Evolutionary conservation across 1,139 yeast species (phyloP).

Genomic region (Nakaseomyces glabratus): DNA sequence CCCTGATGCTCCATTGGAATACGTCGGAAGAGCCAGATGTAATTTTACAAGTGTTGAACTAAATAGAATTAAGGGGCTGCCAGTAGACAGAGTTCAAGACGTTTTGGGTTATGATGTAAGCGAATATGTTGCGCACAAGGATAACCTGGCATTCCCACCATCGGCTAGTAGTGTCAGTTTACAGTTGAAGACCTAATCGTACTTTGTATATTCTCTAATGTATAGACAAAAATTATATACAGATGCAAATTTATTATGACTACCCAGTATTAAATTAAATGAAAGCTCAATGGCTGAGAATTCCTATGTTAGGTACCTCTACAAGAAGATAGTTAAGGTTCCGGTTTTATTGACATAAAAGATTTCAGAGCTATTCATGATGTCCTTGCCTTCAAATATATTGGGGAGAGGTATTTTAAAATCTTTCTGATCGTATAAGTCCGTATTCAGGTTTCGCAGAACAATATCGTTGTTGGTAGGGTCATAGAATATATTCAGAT

Average conservation of each 20-base stretch:
- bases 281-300: no score
- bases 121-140: slow-evolving; percentile 85
- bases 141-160: slow-evolving; percentile 79
- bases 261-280: no score
- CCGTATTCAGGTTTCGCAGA: background rate
- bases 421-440: background rate
- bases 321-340: slow-evolving; percentile 1
- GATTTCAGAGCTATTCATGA: background rate
- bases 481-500: slow-evolving; percentile 1
- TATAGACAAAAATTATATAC: no score
- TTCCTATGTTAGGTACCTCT: background rate
- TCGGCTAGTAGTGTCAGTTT: background rate
- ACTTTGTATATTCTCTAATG: no score
- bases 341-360: background rate
- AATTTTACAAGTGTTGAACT: slow-evolving; percentile 75
- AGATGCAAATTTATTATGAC: no score
- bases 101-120: slow-evolving; percentile 80
- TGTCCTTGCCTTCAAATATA: background rate
- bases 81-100: slow-evolving; percentile 60
- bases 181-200: no score
- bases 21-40: slow-evolving; percentile 79
- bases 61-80: slow-evolving; percentile 65
- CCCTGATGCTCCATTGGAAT: slow-evolving; percentile 37
- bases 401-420: slow-evolving; percentile 2
- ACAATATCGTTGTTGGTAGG: background rate